Evolutionary conservation across 2,329 filamentous ascomycete species (phyloP).

Genomic region (Colletotrichum cordylinicola): DNA sequence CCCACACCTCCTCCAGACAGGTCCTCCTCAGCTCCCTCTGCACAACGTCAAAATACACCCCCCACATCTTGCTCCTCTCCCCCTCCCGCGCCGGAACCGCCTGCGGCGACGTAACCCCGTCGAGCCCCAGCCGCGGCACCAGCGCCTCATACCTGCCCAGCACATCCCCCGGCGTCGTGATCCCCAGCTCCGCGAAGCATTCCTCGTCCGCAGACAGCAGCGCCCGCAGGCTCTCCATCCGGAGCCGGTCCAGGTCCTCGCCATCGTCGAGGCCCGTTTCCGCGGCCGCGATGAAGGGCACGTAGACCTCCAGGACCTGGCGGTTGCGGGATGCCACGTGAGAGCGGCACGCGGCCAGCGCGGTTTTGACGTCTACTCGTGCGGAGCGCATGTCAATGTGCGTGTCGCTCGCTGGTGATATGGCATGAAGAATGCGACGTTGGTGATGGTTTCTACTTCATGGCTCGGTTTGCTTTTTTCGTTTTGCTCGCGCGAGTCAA

Average conservation of each 20-base stretch:
- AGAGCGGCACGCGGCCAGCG: background rate
- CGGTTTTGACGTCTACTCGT: background rate
- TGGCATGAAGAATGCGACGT: background rate
- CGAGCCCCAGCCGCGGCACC: background rate
- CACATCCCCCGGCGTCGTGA: background rate
- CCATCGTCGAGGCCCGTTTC: background rate
- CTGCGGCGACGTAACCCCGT: background rate
- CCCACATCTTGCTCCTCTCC: background rate
- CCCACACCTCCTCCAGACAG: background rate
- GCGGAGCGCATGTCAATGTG: background rate
- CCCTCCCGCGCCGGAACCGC: background rate
- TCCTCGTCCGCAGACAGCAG: background rate
- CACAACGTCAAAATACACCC: background rate
- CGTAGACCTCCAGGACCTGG: background rate
- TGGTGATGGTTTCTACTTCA: background rate
- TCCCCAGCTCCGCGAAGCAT: background rate
- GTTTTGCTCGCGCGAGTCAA: background rate
- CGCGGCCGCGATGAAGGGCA: background rate
- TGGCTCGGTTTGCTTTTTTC: background rate
- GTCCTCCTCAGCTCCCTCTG: background rate
- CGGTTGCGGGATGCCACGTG: background rate
- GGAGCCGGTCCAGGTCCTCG: background rate
- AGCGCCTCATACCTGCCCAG: background rate
- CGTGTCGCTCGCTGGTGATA: background rate
- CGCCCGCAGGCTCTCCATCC: background rate